Conservation (phyloP, 805 yeast species). For the Blastobotrys mokoenaii region DNA sequence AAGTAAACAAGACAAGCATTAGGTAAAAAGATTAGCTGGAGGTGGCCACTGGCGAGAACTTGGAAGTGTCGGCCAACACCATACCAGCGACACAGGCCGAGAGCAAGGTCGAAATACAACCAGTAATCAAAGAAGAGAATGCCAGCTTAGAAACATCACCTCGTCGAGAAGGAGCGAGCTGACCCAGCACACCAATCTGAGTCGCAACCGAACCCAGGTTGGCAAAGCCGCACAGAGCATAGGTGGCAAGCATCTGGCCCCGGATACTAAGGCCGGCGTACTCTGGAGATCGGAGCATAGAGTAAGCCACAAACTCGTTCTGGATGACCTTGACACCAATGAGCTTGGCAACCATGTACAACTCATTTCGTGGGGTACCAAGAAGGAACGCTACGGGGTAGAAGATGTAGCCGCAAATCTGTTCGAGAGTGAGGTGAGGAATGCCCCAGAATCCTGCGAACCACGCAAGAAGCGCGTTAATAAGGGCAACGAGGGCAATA, state of each 20-base stretch:
- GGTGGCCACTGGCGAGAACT: neutral
- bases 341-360: slow-evolving; percentile 42
- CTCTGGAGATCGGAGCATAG: slow-evolving; percentile 31
- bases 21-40: neutral
- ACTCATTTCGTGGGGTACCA: slow-evolving; percentile 47
- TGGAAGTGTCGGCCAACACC: slow-evolving; percentile 43
- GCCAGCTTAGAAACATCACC: slow-evolving; percentile 41
- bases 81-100: slow-evolving; percentile 57
- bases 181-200: slow-evolving; percentile 50
- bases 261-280: slow-evolving; percentile 42
- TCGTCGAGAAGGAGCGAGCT: slow-evolving; percentile 44
- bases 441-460: slow-evolving; percentile 59
- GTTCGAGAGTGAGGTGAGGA: slow-evolving; percentile 41
- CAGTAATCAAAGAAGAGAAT: slow-evolving; percentile 42
- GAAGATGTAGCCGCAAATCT: slow-evolving; percentile 48
- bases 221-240: slow-evolving; percentile 55
- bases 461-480: slow-evolving; percentile 50
- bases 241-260: slow-evolving; percentile 49
- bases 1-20: too few species aligned
- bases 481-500: slow-evolving; percentile 48
- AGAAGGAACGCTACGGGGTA: slow-evolving; percentile 54
- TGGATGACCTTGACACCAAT: slow-evolving; percentile 52
- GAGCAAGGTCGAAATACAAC: slow-evolving; percentile 44
- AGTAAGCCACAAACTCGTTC: slow-evolving; percentile 52
- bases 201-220: slow-evolving; percentile 56